A percentile compares a stretch with the other conserved stretches of the same genome.
Conservation (phyloP, 805 yeast genomes). For the Suhomyces canberraensis region DNA sequence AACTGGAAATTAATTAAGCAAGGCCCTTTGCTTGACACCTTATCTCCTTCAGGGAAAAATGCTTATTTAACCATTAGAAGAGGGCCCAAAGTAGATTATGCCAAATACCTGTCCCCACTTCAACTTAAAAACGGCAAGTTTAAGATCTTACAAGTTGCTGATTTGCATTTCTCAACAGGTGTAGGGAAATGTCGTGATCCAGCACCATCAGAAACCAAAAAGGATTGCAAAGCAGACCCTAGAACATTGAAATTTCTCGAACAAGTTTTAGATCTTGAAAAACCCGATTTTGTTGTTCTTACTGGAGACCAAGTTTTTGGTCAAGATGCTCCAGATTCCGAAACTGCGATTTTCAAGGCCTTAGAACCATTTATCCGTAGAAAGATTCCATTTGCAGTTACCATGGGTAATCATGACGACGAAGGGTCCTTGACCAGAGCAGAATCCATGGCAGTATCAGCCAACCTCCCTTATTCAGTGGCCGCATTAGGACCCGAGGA, state of each 20-base stretch:
- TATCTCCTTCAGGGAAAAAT: constrained; percentile 18
- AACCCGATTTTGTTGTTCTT: constrained; percentile 80
- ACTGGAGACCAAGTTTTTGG: constrained; percentile 95
- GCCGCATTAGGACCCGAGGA: constrained; percentile 61
- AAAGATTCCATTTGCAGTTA: constrained; percentile 77
- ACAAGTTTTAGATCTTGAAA: constrained; percentile 64
- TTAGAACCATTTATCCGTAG: constrained; percentile 64
- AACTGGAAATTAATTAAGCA: constrained; percentile 51
- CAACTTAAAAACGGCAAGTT: constrained; percentile 48
- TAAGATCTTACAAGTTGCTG: constrained; percentile 87
- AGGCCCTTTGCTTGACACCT: constrained; percentile 19
- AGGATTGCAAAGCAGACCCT: constrained; percentile 73
- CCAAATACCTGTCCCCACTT: constrained; percentile 28
- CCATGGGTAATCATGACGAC: constrained; percentile 93
- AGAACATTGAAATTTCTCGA: constrained; percentile 62
- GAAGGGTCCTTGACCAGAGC: constrained; percentile 67
- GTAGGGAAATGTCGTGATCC: constrained; percentile 78
- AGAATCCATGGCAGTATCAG: constrained; percentile 56
- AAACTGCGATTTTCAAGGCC: constrained; percentile 76
- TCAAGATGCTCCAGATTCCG: constrained; percentile 71
- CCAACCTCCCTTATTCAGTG: constrained; percentile 64
- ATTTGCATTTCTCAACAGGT: constrained; percentile 85
- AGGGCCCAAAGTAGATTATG: constrained; percentile 32
- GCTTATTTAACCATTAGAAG: constrained; percentile 34
- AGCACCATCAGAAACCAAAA: constrained; percentile 46